Evolutionary conservation across 805 yeast species (phyloP), one percentile per base, ranked within the genome.

Genomic region (Wickerhamomyces queroliae): DNA sequence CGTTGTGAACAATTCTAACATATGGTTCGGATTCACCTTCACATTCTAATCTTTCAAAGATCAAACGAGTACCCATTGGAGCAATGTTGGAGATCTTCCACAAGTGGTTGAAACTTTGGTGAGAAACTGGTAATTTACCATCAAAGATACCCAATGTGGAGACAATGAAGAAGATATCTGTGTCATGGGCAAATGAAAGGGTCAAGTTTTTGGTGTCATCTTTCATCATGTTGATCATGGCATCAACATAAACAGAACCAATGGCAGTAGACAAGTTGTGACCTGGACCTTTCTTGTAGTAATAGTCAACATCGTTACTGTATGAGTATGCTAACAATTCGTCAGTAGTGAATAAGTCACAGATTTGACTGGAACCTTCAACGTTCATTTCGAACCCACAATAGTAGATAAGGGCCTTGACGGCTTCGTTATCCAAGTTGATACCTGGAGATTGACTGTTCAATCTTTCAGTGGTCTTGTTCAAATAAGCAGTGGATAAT

Each of bases 1-100:
- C 77, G 49, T 73, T 74, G 20, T 70, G 46, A 8, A 70, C 48
- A 15, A 62, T 53, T 46, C 78, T 64, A 10, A 75, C 70, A 48
- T 56, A 74, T 15, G 48, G 46, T 5, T 58, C 56, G 8, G 45
- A 43, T 21, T 44, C 36, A 15, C 23, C 41, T 8, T 35, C 32
- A 52, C 77, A 73, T 34, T 44, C 46, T 35, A 73, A 50, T 42
- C 73, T 62, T 54, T 76, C 81, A 26, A 72, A 45, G 13, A 69
- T 57, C 12, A 71, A 50, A 39, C 73, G 62, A 2, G 70, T 70
- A 9, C 76, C 79, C 79, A 72, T 72, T 33, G 80, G 81, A n/a
- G 65, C 66, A 38, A 74, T 49, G 42, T 74, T 70, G 2, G 66
- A 61, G 42, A 55, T 61, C 55, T 63, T 65, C 64, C 74, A 78